A percentile compares a stretch with the other conserved stretches of the same genome.
phyloP scores from a whole-genome alignment of 352 stramenopile genomes.

The Globisporangium paroecandrum region DNA sequence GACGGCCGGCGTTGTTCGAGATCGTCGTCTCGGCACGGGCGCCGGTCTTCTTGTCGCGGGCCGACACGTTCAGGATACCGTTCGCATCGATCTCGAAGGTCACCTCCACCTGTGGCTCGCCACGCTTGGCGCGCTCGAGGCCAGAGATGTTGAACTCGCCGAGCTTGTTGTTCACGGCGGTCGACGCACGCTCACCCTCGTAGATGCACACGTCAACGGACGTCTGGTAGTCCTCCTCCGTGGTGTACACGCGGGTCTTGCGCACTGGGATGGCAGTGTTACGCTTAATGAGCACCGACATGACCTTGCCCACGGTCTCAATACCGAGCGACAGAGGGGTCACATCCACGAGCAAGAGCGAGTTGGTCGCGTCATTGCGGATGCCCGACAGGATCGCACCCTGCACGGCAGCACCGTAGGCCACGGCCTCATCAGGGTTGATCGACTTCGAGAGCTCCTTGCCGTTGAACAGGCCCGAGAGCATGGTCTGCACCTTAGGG shows the following conservation, averaged over 20 bases:
- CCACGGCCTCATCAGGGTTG: conserved; percentile 98
- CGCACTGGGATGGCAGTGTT: conserved; percentile 87
- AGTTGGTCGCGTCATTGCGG: conserved; percentile 78
- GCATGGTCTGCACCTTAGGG: conserved; percentile 95
- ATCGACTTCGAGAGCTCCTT: conserved; percentile 88
- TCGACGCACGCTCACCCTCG: conserved; percentile 84
- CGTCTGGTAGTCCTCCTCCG: conserved; percentile 80
- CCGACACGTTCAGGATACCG: conserved; percentile 89
- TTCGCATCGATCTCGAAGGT: conserved; percentile 92
- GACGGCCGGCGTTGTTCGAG: conserved; percentile 70
- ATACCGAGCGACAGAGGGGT: conserved; percentile 86
- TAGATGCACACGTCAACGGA: conserved; percentile 85
- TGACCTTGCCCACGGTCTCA: conserved; percentile 86
- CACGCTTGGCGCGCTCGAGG: conserved; percentile 81
- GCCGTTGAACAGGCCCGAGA: conserved; percentile 99
- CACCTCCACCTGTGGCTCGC: conserved; percentile 89
- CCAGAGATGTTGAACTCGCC: conserved; percentile 90
- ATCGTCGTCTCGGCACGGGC: conserved; percentile 66
- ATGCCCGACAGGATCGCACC: conserved; percentile 58
- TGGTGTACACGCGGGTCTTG: conserved; percentile 74
- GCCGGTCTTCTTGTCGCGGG: conserved; percentile 81
- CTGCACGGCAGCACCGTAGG: conserved; percentile 98
- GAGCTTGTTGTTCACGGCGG: conserved; percentile 92
- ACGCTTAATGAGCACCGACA: conserved; percentile 87
- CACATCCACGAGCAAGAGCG: conserved; percentile 88